phyloP scores from a whole-genome alignment of 108 stramenopile species.

The Pseudonitzschia multiseries region DNA sequence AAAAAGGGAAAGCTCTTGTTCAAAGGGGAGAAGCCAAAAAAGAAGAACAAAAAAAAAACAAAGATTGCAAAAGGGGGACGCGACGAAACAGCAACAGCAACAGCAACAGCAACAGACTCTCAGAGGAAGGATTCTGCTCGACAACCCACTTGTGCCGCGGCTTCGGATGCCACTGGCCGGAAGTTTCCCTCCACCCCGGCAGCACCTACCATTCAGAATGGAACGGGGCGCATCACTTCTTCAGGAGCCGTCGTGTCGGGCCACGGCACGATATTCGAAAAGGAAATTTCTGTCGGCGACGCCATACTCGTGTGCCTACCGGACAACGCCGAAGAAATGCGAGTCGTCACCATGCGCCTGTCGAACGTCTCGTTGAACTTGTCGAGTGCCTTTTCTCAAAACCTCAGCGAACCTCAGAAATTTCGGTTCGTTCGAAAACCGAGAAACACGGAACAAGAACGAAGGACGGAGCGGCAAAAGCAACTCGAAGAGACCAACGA shows the following conservation, averaged over 20 bases:
- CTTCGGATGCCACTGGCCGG: not conserved
- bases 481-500: slow-evolving; percentile 40
- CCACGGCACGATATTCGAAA: slow-evolving; percentile 57
- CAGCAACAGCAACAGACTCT: slow-evolving; percentile 7
- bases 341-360: slow-evolving; percentile 78
- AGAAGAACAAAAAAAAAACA: slow-evolving; percentile 36
- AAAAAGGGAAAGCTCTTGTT: slow-evolving; percentile 65
- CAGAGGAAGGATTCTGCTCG: not conserved
- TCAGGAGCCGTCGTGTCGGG: slow-evolving; percentile 79
- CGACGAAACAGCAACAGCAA: not conserved
- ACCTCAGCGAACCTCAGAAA: slow-evolving; percentile 47
- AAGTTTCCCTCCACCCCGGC: not conserved
- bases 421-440: slow-evolving; percentile 74
- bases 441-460: slow-evolving; percentile 43
- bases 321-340: slow-evolving; percentile 45
- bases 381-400: slow-evolving; percentile 59
- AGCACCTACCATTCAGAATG: slow-evolving; percentile 45
- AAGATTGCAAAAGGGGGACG: slow-evolving; percentile 14
- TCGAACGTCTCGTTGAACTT: slow-evolving; percentile 60
- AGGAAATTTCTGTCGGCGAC: slow-evolving; percentile 65
- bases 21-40: slow-evolving; percentile 77
- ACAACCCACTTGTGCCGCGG: no score
- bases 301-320: slow-evolving; percentile 48
- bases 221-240: slow-evolving; percentile 70
- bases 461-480: slow-evolving; percentile 29